These are phyloP conservation scores for Ceratocystiopsis brevicomis DNA, from an alignment of 2,329 filamentous ascomycete species.

Conservation along the genomic window DNA sequence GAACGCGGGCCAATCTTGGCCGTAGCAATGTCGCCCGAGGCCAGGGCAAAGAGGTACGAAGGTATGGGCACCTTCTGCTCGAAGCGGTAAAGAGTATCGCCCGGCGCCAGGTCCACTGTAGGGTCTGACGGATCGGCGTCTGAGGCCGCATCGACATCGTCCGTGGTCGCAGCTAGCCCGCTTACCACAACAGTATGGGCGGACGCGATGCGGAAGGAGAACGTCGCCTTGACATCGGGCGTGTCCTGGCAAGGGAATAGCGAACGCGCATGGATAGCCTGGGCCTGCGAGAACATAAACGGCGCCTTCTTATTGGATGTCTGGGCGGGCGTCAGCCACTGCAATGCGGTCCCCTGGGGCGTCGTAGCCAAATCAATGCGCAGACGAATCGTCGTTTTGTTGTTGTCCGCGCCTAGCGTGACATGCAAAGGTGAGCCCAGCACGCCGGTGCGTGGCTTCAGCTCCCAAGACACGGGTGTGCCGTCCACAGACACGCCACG, in stretches of 20 bases:
- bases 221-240: constrained; percentile 91
- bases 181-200: constrained; percentile 81
- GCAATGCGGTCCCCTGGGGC: constrained; percentile 71
- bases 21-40: constrained; percentile 64
- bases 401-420: constrained; percentile 31
- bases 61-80: constrained; percentile 85
- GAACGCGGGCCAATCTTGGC: constrained; percentile 78
- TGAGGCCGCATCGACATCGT: neutral
- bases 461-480: constrained; percentile 42
- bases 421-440: constrained; percentile 56
- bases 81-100: constrained; percentile 59
- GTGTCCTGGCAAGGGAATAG: constrained; percentile 96
- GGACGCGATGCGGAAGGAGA: constrained; percentile 73
- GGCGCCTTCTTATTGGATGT: constrained; percentile 91
- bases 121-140: too few species aligned
- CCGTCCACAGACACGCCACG: constrained; percentile 51
- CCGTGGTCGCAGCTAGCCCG: constrained; percentile 38
- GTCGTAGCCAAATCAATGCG: constrained; percentile 65
- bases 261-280: constrained; percentile 86
- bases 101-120: constrained; percentile 22
- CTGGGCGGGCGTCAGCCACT: constrained; percentile 87
- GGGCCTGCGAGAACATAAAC: constrained; percentile 96
- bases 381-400: constrained; percentile 34
- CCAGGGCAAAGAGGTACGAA: constrained; percentile 85
- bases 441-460: constrained; percentile 52